Conservation (phyloP, 176 grass and related monocot species). For the Phyllostachys edulis region DNA sequence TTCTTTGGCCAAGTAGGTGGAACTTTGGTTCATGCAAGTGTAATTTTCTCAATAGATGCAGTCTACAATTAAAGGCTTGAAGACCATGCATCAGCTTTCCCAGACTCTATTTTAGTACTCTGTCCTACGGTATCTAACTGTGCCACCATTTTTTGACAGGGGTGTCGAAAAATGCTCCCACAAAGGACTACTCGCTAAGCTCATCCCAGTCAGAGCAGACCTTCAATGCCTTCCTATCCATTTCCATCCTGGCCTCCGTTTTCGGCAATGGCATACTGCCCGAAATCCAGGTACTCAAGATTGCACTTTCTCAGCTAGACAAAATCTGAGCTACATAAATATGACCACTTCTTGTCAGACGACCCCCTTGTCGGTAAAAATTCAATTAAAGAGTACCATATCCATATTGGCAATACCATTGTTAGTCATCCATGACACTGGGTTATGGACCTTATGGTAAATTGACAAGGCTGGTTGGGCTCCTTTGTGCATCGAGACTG, state of each 20-base stretch:
- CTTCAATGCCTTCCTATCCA: constrained; percentile 77
- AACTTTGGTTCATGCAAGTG: background rate
- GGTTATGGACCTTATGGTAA: background rate
- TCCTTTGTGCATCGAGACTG: background rate
- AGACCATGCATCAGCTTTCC: background rate
- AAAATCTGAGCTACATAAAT: background rate
- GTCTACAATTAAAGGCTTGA: too few species aligned
- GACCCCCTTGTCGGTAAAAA: background rate
- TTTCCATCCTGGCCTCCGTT: constrained; percentile 88
- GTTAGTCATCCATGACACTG: background rate
- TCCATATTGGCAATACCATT: background rate
- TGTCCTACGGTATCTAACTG: background rate
- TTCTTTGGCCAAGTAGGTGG: background rate
- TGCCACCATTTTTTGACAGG: constrained; percentile 42
- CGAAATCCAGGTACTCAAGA: constrained; percentile 76
- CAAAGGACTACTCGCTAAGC: constrained; percentile 75
- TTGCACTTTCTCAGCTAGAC: background rate
- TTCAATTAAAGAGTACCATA: background rate
- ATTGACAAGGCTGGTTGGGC: background rate
- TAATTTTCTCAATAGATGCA: background rate
- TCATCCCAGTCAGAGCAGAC: constrained; percentile 59
- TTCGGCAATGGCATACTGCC: constrained; percentile 95
- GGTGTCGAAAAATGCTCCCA: constrained; percentile 49
- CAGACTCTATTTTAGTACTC: background rate
- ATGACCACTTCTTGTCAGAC: background rate